Percentiles rank a stretch among this genome's conserved stretches.
These are phyloP conservation scores for Colletotrichum graminicola DNA, from an alignment of 2,329 filamentous ascomycete genomes.

Conservation along the genomic window DNA sequence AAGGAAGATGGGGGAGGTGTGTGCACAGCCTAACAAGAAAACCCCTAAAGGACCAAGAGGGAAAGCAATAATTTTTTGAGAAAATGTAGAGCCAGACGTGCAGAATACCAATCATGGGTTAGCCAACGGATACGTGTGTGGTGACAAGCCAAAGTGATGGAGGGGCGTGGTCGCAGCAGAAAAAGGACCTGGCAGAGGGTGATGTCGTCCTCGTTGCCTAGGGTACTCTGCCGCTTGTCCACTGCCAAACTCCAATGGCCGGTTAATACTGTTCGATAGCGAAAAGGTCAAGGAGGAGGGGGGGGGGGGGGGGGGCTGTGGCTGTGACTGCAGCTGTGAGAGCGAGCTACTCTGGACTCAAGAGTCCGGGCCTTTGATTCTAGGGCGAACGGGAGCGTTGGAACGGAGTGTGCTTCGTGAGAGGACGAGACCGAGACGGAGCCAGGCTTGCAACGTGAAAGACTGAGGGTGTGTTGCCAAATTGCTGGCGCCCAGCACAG, in stretches of 20 bases:
- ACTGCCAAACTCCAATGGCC: conserved; percentile 37
- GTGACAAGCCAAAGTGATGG: conserved; percentile 15
- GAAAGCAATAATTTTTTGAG: neutral
- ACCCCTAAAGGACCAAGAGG: neutral
- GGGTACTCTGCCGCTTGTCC: conserved; percentile 38
- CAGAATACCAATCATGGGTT: conserved; percentile 25
- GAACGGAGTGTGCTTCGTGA: conserved; percentile 10
- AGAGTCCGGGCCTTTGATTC: conserved; percentile 1
- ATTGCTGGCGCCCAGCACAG: neutral
- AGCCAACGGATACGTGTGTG: neutral
- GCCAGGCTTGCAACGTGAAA: conserved; percentile 12
- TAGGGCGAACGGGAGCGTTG: conserved; percentile 17
- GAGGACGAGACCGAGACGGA: conserved; percentile 9
- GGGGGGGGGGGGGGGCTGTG: conserved; percentile 10
- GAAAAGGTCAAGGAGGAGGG: conserved; percentile 4
- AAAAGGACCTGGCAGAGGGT: conserved; percentile 38
- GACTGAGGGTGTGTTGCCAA: neutral
- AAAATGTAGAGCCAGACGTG: neutral
- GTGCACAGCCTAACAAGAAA: conserved; percentile 29
- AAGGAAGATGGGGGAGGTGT: conserved; percentile 27
- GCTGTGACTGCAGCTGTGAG: conserved; percentile 13
- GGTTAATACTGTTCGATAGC: conserved; percentile 15
- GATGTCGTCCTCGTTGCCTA: conserved; percentile 39
- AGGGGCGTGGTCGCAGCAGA: conserved; percentile 37
- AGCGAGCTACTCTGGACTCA: conserved; percentile 3